A percentile compares a stretch with the other conserved stretches of the same genome.
These are phyloP conservation scores for Protea cynaroides DNA, from an alignment of 164 flowering plant genomes.

Conservation along the genomic window DNA sequence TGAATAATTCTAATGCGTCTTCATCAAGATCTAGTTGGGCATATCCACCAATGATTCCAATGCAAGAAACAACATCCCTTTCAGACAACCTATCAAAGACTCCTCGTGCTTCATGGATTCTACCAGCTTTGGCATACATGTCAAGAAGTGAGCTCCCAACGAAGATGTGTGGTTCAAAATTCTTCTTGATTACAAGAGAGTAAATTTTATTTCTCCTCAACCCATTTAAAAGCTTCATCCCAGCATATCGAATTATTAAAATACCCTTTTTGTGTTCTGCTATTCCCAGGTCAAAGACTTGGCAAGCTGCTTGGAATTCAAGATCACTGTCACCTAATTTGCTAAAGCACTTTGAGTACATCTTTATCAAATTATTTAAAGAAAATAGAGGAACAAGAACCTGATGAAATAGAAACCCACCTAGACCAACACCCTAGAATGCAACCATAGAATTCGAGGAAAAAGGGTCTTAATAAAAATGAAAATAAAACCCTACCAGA, in stretches of 20 bases:
- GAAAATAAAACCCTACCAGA: too few species aligned
- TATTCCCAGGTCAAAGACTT: too few species aligned
- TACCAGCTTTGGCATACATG: slow-evolving; percentile 70
- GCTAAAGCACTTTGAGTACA: background rate
- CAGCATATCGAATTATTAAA: too few species aligned
- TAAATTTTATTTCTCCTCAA: slow-evolving; percentile 22
- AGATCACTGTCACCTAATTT: background rate
- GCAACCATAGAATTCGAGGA: too few species aligned
- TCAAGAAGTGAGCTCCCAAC: slow-evolving; percentile 83
- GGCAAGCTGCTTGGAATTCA: background rate
- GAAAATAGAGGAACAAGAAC: too few species aligned
- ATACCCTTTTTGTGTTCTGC: too few species aligned
- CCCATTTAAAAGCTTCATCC: too few species aligned
- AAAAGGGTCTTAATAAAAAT: too few species aligned
- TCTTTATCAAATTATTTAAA: too few species aligned
- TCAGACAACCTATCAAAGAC: slow-evolving; percentile 55
- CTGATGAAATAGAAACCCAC: too few species aligned
- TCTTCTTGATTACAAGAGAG: slow-evolving; percentile 35
- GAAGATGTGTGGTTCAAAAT: slow-evolving; percentile 37
- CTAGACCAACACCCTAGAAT: too few species aligned
- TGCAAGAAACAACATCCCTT: slow-evolving; percentile 72
- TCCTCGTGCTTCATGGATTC: slow-evolving; percentile 48
- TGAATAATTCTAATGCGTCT: slow-evolving; percentile 56
- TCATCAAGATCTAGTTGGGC: slow-evolving; percentile 60
- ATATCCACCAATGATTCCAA: slow-evolving; percentile 70